phyloP scores from a whole-genome alignment of 2,329 filamentous ascomycete genomes.

The Trichoderma endophyticum region DNA sequence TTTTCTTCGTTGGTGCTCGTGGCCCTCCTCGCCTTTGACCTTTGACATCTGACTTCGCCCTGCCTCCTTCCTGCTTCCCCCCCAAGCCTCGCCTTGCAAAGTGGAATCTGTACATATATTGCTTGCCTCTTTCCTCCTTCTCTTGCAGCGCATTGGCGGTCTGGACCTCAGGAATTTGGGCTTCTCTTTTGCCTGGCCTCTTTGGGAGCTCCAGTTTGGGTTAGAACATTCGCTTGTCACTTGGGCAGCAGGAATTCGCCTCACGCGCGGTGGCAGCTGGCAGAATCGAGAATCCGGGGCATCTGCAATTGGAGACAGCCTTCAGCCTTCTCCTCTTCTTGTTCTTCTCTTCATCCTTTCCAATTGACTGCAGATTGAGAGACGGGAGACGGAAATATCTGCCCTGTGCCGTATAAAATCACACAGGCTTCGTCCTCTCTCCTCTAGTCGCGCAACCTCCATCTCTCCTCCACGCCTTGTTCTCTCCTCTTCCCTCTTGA shows the following conservation, averaged over 20 bases:
- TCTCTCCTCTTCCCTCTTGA: neutral
- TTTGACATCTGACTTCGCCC: neutral
- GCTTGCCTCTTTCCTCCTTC: neutral
- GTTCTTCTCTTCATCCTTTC: neutral
- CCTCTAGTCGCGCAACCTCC: neutral
- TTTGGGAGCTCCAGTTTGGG: neutral
- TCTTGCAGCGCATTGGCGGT: constrained; percentile 6
- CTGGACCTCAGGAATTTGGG: neutral
- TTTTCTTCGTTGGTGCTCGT: neutral
- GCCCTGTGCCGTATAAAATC: neutral
- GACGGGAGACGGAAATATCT: neutral
- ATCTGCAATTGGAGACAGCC: neutral
- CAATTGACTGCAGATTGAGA: neutral
- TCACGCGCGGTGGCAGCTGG: constrained; percentile 7
- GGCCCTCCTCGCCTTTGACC: neutral
- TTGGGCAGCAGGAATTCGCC: constrained; percentile 4
- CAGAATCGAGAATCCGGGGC: constrained; percentile 6
- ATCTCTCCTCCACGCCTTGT: neutral
- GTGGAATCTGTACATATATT: neutral
- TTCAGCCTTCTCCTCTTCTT: neutral
- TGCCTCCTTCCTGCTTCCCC: neutral
- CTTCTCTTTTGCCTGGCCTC: neutral
- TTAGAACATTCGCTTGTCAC: constrained; percentile 14
- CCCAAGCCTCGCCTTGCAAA: neutral
- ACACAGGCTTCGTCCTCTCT: neutral